Evolutionary conservation across 148 eudicot genomes (phyloP).

Genomic region (Arctostaphylos glauca): DNA sequence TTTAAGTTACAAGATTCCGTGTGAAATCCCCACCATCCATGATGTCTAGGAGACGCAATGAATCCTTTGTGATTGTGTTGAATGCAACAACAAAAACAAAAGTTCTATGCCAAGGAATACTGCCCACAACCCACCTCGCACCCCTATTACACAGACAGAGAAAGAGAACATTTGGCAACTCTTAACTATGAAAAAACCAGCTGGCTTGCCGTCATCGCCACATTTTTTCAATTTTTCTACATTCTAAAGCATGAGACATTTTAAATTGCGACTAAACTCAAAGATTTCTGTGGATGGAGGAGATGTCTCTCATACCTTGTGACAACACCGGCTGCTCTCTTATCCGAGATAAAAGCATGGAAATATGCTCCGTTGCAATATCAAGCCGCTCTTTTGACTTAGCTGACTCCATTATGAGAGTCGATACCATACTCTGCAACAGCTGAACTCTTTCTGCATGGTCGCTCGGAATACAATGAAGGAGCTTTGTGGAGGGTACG

Average conservation of each 20-base stretch:
- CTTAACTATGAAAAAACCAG: background rate
- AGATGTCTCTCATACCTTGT: conserved; percentile 38
- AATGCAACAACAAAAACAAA: conserved; percentile 8
- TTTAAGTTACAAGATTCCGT: conserved; percentile 6
- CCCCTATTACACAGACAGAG: background rate
- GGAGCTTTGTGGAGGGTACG: conserved; percentile 35
- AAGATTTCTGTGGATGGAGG: conserved; percentile 24
- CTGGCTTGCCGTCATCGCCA: background rate
- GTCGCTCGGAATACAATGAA: conserved; percentile 34
- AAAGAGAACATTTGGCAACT: background rate
- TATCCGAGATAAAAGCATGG: conserved; percentile 64
- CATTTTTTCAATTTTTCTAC: background rate
- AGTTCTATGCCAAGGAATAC: background rate
- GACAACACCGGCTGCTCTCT: conserved; percentile 65
- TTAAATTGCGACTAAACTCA: background rate
- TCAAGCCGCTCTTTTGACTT: conserved; percentile 82
- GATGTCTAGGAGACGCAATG: background rate
- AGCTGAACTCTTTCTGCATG: conserved; percentile 59
- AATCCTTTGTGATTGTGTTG: background rate
- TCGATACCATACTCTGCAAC: conserved; percentile 73
- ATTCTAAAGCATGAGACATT: background rate
- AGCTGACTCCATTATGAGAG: conserved; percentile 64
- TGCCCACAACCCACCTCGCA: conserved; percentile 8
- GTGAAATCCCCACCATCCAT: conserved; percentile 2
- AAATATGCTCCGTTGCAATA: conserved; percentile 73